Percentiles rank a stretch among this genome's conserved stretches.
phyloP scores from a whole-genome alignment of 495 filamentous ascomycete species.

The Hyphodiscus hymeniophilus region DNA sequence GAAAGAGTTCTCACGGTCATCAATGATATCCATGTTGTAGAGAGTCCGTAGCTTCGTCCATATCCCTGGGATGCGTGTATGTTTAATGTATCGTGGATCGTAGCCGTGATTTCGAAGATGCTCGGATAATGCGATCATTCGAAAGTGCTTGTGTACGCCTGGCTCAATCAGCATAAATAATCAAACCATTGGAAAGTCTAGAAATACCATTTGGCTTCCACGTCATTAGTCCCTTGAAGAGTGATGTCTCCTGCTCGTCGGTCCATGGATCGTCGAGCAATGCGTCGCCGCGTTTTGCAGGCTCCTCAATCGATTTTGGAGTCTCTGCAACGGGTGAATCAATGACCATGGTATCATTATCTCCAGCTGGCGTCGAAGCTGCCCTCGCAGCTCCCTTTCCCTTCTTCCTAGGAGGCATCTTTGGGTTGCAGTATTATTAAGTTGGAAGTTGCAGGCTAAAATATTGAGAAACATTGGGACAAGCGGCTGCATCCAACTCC shows the following conservation, averaged over 20 bases:
- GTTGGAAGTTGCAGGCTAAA: neutral
- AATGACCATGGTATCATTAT: slow-evolving; percentile 45
- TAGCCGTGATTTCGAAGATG: slow-evolving; percentile 83
- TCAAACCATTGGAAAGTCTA: neutral
- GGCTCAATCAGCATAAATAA: neutral
- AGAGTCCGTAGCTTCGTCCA: slow-evolving; percentile 79
- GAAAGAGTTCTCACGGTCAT: slow-evolving; percentile 69
- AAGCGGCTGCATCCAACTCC: slow-evolving; percentile 5
- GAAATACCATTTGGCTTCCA: slow-evolving; percentile 88
- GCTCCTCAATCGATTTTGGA: slow-evolving; percentile 15
- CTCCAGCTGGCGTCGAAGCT: slow-evolving; percentile 33
- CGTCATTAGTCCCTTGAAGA: slow-evolving; percentile 81
- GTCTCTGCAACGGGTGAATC: slow-evolving; percentile 40
- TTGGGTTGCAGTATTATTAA: neutral
- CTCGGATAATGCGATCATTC: slow-evolving; percentile 82
- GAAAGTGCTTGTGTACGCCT: slow-evolving; percentile 98
- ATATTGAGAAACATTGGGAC: slow-evolving; percentile 2
- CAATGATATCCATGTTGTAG: slow-evolving; percentile 82
- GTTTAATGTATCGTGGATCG: slow-evolving; percentile 54
- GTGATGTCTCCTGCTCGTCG: slow-evolving; percentile 83
- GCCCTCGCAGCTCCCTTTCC: slow-evolving; percentile 31
- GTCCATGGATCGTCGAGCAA: slow-evolving; percentile 73
- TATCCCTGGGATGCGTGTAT: slow-evolving; percentile 83
- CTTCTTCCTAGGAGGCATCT: slow-evolving; percentile 74
- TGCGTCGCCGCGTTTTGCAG: slow-evolving; percentile 25